Evolutionary conservation across 257 asterid genomes (phyloP).

Genomic region (Solanum ahanhuiri): DNA sequence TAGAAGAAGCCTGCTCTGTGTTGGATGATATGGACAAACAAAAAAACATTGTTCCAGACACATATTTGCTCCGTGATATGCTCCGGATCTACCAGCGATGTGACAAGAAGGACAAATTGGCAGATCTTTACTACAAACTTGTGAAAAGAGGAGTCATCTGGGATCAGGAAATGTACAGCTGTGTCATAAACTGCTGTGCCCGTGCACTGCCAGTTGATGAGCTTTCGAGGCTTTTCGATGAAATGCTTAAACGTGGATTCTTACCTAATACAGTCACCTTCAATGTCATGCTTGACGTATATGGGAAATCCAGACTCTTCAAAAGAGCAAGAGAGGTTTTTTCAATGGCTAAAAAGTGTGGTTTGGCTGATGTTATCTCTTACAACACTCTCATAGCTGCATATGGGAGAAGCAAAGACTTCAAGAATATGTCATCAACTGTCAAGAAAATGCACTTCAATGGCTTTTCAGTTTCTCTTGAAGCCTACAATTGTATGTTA

Average conservation of each 20-base stretch:
- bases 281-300: constrained; percentile 72
- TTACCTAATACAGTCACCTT: constrained; percentile 55
- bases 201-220: constrained; percentile 83
- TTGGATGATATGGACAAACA: constrained; percentile 49
- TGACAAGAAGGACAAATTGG: constrained; percentile 47
- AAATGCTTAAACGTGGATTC: constrained; percentile 69
- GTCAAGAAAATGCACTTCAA: constrained; percentile 66
- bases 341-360: constrained; percentile 61
- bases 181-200: constrained; percentile 83
- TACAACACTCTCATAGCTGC: constrained; percentile 87
- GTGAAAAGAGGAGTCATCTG: constrained; percentile 46
- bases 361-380: constrained; percentile 56
- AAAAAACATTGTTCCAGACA: constrained; percentile 62
- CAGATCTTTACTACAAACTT: constrained; percentile 52
- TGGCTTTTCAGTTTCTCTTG: constrained; percentile 80
- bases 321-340: constrained; percentile 58
- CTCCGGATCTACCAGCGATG: constrained; percentile 62
- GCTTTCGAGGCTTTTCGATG: constrained; percentile 69
- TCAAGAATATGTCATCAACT: constrained; percentile 64
- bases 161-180: constrained; percentile 93
- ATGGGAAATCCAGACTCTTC: constrained; percentile 68
- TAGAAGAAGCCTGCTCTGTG: constrained; percentile 52
- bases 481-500: constrained; percentile 81
- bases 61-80: constrained; percentile 83
- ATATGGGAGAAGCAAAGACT: constrained; percentile 60